These are phyloP conservation scores for Tetrahymena borealis DNA, from an alignment of 73 alveolate genomes.

Conservation along the genomic window DNA sequence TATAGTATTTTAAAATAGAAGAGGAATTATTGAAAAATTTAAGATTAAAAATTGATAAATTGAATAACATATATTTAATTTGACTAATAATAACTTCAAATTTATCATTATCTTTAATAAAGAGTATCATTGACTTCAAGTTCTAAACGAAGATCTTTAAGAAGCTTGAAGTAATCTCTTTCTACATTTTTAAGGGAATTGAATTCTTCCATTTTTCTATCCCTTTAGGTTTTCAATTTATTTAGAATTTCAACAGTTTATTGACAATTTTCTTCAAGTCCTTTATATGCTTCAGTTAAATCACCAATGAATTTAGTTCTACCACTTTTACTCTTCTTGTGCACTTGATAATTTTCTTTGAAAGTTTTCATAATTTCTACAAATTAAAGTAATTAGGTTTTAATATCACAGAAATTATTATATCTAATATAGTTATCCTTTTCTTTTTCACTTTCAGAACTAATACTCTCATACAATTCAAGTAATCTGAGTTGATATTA, in stretches of 20 bases:
- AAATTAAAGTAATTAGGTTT: constrained; percentile 23
- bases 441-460: constrained; percentile 44
- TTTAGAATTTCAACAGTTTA: background rate
- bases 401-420: constrained; percentile 40
- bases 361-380: constrained; percentile 35
- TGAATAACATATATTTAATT: no score
- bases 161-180: constrained; percentile 37
- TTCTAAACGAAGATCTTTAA: constrained; percentile 10
- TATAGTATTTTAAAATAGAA: no score
- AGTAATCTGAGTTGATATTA: constrained; percentile 49
- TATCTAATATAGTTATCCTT: constrained; percentile 29
- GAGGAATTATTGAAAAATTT: no score
- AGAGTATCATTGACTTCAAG: background rate
- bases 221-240: constrained; percentile 8
- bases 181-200: background rate
- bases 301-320: constrained; percentile 19
- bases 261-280: constrained; percentile 6
- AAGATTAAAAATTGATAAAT: no score
- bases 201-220: background rate
- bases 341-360: constrained; percentile 21
- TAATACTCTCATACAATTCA: constrained; percentile 49
- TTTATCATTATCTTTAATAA: background rate
- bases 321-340: constrained; percentile 37
- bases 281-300: constrained; percentile 24
- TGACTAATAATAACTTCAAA: no score